These are phyloP conservation scores for Geotrichum fermentans DNA, from an alignment of 1,139 yeast genomes.

Conservation along the genomic window DNA sequence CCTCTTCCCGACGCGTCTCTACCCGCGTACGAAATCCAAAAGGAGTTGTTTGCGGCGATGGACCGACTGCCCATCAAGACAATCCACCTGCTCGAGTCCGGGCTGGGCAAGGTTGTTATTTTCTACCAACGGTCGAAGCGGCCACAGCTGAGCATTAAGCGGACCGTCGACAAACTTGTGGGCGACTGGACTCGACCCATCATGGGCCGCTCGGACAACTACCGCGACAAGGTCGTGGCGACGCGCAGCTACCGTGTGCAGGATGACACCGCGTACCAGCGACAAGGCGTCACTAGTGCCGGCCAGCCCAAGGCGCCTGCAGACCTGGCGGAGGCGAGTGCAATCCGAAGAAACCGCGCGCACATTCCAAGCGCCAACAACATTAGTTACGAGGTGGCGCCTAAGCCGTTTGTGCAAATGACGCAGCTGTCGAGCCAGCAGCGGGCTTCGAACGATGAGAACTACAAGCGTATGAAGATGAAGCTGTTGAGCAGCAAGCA, in stretches of 20 bases:
- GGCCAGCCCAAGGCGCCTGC: constrained; percentile 40
- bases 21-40: constrained; percentile 95
- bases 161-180: constrained; percentile 82
- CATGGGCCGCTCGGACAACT: constrained; percentile 90
- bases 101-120: constrained; percentile 89
- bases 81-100: constrained; percentile 89
- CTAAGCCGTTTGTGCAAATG: constrained; percentile 50
- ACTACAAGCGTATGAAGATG: constrained; percentile 66
- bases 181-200: constrained; percentile 99
- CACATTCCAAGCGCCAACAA: constrained; percentile 90
- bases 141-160: constrained; percentile 80
- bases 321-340: constrained; percentile 79
- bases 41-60: constrained; percentile 71
- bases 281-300: constrained; percentile 18
- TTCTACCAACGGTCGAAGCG: constrained; percentile 88
- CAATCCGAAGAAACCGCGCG: constrained; percentile 83
- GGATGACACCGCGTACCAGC: constrained; percentile 26
- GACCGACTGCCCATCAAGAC: constrained; percentile 85
- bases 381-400: constrained; percentile 87
- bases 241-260: constrained; percentile 63
- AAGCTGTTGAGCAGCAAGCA: constrained; percentile 49
- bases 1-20: constrained; percentile 96
- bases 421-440: constrained; percentile 48
- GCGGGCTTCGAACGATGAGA: constrained; percentile 53
- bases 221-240: constrained; percentile 77